Base-by-base conservation (phyloP, 1,284 basidiomycete species). In the Mrakiaceae sp. region DNA sequence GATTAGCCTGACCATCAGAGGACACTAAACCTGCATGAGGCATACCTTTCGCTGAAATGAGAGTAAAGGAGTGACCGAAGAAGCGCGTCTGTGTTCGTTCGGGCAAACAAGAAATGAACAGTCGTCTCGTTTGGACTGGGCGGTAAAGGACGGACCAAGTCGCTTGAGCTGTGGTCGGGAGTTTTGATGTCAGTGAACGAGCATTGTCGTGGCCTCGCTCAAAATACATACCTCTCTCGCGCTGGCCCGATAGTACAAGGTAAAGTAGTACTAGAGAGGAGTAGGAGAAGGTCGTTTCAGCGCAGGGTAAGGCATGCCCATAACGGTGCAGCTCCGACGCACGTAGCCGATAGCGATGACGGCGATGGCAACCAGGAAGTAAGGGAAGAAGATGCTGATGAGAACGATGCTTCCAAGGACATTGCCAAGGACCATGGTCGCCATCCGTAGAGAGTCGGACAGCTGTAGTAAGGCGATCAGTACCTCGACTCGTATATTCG, bases 11-110 rank as follows among this genome's bases (percentile, higher is more conserved):
- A 27, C 27, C 27, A 27, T 27, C 27, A 27, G 27, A 27, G 27
- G 27, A 27, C 27, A 27, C 27, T 27, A 27, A 1, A 27, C 27
- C 27, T 27, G 27, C 27, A 9, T 4, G 40, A 58, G 43, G 49
- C 60, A 70, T 0, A 76, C 75, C 56, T 39, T 27, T 93, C 89
- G 0, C 85, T 83, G 70, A 91, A 87, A 76, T 90, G 89, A 2
- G 86, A 82, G 72, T 90, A 91, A 12, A 91, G 79, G 40, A 85
- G 74, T 0, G 84, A 85, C 53, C 86, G 83, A 11, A 87, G 78
- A 76, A 86, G 83, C 0, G 84, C 79, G 70, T 87, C 85, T 80
- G 70, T 60, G 16, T 71, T 70, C 63, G 73, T 74, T 2, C 27
- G 54, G 74, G 57, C 4, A 2, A 39, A 42, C 3, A 0, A 11